phyloP scores from a whole-genome alignment of 2,329 filamentous ascomycete species.

The Tricladium varicosporioides region DNA sequence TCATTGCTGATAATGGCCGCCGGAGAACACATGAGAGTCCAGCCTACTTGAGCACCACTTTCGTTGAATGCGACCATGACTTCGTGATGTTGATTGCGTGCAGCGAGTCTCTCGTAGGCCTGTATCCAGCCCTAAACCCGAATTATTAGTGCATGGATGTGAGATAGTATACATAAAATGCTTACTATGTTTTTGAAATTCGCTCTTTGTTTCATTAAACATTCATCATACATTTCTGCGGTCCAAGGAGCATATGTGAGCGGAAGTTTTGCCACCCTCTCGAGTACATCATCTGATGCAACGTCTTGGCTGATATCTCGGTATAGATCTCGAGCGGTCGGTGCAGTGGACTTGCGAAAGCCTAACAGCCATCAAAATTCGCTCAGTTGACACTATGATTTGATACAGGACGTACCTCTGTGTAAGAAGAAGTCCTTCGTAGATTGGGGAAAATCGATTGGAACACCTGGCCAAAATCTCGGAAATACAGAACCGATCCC shows the following conservation, averaged over 20 bases:
- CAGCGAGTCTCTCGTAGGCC: slow-evolving; percentile 38
- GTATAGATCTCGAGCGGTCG: slow-evolving; percentile 39
- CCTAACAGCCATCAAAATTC: slow-evolving; percentile 7
- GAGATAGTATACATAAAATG: background rate
- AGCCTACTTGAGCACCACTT: slow-evolving; percentile 40
- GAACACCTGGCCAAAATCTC: slow-evolving; percentile 46
- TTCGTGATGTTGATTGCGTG: slow-evolving; percentile 36
- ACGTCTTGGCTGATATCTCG: slow-evolving; percentile 38
- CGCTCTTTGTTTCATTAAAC: slow-evolving; percentile 37
- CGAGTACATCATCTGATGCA: slow-evolving; percentile 36
- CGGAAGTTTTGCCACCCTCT: slow-evolving; percentile 35
- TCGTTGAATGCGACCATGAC: slow-evolving; percentile 42
- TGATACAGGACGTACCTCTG: slow-evolving; percentile 36
- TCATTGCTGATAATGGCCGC: slow-evolving; percentile 33
- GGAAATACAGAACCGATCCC: slow-evolving; percentile 37
- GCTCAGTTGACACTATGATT: slow-evolving; percentile 17
- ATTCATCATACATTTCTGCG: slow-evolving; percentile 38
- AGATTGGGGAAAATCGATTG: slow-evolving; percentile 36
- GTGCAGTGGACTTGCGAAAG: slow-evolving; percentile 20
- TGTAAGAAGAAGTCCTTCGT: slow-evolving; percentile 39
- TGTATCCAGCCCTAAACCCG: slow-evolving; percentile 39
- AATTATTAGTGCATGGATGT: background rate
- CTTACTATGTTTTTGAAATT: slow-evolving; percentile 39
- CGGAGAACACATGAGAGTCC: slow-evolving; percentile 43
- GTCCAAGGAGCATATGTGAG: slow-evolving; percentile 38